These are phyloP conservation scores for Globisporangium barbulae DNA, from an alignment of 352 stramenopile genomes.

Conservation along the genomic window DNA sequence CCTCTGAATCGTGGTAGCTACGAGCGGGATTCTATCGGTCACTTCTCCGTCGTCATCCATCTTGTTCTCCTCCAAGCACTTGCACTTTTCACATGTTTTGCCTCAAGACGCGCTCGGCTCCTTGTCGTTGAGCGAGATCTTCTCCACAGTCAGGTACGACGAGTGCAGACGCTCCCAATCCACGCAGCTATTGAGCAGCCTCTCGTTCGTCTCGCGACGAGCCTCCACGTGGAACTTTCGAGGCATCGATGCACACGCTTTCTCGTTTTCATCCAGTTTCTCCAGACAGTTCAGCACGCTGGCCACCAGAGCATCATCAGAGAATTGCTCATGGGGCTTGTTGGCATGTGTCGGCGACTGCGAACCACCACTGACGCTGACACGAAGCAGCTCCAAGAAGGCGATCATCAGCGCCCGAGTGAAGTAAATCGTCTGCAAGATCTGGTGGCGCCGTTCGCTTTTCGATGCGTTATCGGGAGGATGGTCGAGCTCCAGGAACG, in stretches of 20 bases:
- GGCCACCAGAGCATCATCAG: slow-evolving; percentile 3
- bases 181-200: slow-evolving; percentile 56
- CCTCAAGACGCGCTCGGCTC: background rate
- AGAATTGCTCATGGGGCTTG: background rate
- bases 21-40: too few relatives aligned
- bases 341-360: background rate
- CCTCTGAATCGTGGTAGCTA: too few relatives aligned
- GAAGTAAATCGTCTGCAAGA: slow-evolving; percentile 41
- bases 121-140: slow-evolving; percentile 4
- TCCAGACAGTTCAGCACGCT: background rate
- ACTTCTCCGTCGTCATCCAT: background rate
- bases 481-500: slow-evolving; percentile 26
- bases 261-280: background rate
- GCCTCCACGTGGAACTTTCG: slow-evolving; percentile 31
- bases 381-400: slow-evolving; percentile 26
- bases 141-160: slow-evolving; percentile 33
- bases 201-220: slow-evolving; percentile 41
- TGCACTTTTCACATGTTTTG: background rate
- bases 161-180: slow-evolving; percentile 51
- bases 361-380: background rate
- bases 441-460: slow-evolving; percentile 11
- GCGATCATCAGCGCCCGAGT: slow-evolving; percentile 20
- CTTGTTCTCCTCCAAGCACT: background rate
- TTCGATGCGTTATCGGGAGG: background rate
- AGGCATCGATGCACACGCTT: background rate